Evolutionary conservation across 371 early-diverging fungal species (phyloP), one percentile per base, ranked within the genome.

Genomic region (Lichtheimia ramosa): DNA sequence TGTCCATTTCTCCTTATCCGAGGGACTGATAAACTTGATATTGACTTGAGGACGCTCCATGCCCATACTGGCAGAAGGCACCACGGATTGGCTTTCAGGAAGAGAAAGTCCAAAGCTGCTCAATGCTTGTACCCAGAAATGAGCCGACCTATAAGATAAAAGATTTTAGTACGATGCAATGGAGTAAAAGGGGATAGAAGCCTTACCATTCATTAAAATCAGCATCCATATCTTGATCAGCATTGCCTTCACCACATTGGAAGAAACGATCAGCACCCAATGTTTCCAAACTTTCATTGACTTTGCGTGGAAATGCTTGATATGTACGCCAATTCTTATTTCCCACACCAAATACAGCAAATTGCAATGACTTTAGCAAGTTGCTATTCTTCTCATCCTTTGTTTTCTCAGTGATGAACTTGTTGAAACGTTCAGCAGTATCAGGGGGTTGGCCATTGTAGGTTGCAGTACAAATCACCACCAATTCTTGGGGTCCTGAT

Each of bases 261-360:
- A 77, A 72, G 54, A 83, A 64, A 12, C 79, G 71, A 3, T 70
- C 68, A 8, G 79, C 86, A 54, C 86, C 86, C 0, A 85, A 63
- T 3, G 73, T 66, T 18, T 78, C 76, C 0, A 79, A 49, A 8
- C 43, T 24, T 5, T 57, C 54, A 54, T 76, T 70, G 7, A 83
- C 66, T 51, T 72, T 74, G 51, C 54, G 59, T 20, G 85, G 85
- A 67, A 85, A 85, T 3, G 65, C 60, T 59, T 83, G 84, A 42
- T 78, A 85, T 3, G 85, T 85, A 23, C 83, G 65, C 85, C 85
- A 85, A 59, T 85, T 78, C 61, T 72, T 73, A 70, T 85, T 85
- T 59, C 80, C 80, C 2, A 79, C 61, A 58, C 86, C 86, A 70
- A 83, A 84, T 12, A 85, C 83, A 27, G 79, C 63, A 55, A 65